Evolutionary conservation across 257 asterid genomes (phyloP).

Genomic region (Lantana camara): DNA sequence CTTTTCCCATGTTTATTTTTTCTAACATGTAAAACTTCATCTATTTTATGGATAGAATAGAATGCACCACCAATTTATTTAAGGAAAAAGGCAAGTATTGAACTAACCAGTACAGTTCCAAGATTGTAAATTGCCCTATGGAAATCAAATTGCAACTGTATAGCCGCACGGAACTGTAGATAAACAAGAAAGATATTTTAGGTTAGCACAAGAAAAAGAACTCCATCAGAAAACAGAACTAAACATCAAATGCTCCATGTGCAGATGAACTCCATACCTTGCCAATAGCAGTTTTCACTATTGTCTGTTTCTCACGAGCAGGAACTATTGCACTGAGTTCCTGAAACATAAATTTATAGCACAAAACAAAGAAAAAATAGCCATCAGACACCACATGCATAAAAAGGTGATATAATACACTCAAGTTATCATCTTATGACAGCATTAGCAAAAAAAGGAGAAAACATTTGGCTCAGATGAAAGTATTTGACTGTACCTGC

Average conservation of each 20-base stretch:
- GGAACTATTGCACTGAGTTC: slow-evolving; percentile 99
- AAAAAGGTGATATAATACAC: slow-evolving; percentile 3
- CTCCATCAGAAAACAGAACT: slow-evolving; percentile 3
- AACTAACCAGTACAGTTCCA: slow-evolving; percentile 98
- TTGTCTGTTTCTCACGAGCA: slow-evolving; percentile 94
- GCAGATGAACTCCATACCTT: slow-evolving; percentile 56
- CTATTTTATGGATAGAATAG: slow-evolving; percentile 9
- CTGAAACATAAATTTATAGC: slow-evolving; percentile 47
- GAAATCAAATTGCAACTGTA: slow-evolving; percentile 95
- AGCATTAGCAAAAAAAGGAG: slow-evolving; percentile 17
- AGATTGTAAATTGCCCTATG: slow-evolving; percentile 99
- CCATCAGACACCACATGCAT: slow-evolving; percentile 20
- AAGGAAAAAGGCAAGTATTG: slow-evolving; percentile 26
- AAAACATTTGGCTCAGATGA: slow-evolving; percentile 6
- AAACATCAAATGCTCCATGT: slow-evolving; percentile 14
- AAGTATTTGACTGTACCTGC: slow-evolving; percentile 59
- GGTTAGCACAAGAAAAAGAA: slow-evolving; percentile 18
- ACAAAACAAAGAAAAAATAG: slow-evolving; percentile 21
- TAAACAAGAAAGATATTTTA: slow-evolving; percentile 15
- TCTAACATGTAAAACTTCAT: neutral
- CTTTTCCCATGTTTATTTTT: slow-evolving; percentile 17
- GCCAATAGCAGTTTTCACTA: slow-evolving; percentile 91
- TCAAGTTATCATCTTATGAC: slow-evolving; percentile 16
- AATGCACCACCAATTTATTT: slow-evolving; percentile 5
- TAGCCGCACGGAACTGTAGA: slow-evolving; percentile 94